These are phyloP conservation scores for Irpex rosettiformis DNA, from an alignment of 1,284 basidiomycete genomes.

Conservation along the genomic window DNA sequence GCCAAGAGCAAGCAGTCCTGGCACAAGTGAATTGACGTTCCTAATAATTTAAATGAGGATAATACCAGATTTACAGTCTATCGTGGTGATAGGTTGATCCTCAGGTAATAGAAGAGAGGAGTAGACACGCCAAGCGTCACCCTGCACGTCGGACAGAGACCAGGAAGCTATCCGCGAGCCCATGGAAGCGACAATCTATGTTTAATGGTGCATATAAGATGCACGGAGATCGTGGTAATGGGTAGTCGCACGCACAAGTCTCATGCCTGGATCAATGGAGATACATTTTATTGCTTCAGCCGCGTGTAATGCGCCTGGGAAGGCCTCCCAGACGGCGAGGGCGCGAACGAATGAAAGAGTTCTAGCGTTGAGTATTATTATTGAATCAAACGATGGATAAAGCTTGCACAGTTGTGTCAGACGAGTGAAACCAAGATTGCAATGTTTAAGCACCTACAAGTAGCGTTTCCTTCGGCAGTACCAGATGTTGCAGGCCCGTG, in stretches of 20 bases:
- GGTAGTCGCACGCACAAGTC: slow-evolving; percentile 53
- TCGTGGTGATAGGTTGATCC: slow-evolving; percentile 48
- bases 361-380: slow-evolving; percentile 66
- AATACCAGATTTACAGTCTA: slow-evolving; percentile 71
- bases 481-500: slow-evolving; percentile 52
- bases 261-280: slow-evolving; percentile 71
- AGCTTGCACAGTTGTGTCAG: slow-evolving; percentile 38
- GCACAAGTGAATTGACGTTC: slow-evolving; percentile 14
- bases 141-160: slow-evolving; percentile 61
- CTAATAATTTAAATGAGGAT: not conserved
- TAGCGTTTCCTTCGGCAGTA: slow-evolving; percentile 49
- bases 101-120: slow-evolving; percentile 67
- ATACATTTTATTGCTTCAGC: slow-evolving; percentile 53
- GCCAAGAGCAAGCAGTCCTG: slow-evolving; percentile 72
- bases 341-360: slow-evolving; percentile 59
- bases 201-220: not conserved
- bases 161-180: slow-evolving; percentile 66
- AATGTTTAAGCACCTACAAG: slow-evolving; percentile 43
- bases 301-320: slow-evolving; percentile 50
- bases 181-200: slow-evolving; percentile 69
- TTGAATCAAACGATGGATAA: slow-evolving; percentile 65
- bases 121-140: slow-evolving; percentile 71
- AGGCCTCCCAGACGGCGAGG: slow-evolving; percentile 74
- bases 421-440: not conserved
- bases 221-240: not conserved